Percentiles rank a stretch among this genome's conserved stretches.
Conservation (phyloP, 1,284 basidiomycete genomes). For the Apiotrichum laibachii region DNA sequence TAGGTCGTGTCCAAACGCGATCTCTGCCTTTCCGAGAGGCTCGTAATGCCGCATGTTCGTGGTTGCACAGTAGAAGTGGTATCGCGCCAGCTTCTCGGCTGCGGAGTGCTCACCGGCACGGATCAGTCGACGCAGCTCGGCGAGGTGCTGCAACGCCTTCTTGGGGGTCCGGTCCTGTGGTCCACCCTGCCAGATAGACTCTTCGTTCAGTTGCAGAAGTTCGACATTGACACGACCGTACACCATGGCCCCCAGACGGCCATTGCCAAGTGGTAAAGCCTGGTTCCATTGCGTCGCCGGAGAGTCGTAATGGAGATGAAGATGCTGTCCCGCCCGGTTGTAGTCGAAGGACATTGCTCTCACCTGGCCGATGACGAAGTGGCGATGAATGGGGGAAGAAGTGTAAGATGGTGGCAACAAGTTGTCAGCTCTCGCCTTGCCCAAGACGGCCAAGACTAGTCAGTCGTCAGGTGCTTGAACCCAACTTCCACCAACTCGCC, state of each 20-base stretch:
- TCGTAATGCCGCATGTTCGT: background rate
- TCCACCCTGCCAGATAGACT: conserved; percentile 12
- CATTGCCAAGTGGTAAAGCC: conserved; percentile 19
- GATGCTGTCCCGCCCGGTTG: background rate
- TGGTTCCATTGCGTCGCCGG: conserved; percentile 10
- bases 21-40: background rate
- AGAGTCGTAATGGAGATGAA: conserved; percentile 7
- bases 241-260: conserved; percentile 15
- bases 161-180: conserved; percentile 1
- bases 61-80: background rate
- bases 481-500: too few relatives aligned
- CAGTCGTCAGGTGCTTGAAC: too few relatives aligned
- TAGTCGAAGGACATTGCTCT: background rate
- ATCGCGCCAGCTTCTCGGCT: conserved; percentile 6
- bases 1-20: background rate
- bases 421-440: too few relatives aligned
- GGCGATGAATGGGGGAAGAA: too few relatives aligned
- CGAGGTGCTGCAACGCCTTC: background rate
- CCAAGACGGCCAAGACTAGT: too few relatives aligned
- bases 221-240: conserved; percentile 10
- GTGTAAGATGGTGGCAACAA: too few relatives aligned
- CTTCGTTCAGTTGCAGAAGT: conserved; percentile 17
- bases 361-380: too few relatives aligned
- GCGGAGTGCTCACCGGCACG: conserved; percentile 1
- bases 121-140: conserved; percentile 7